Conservation (phyloP, 306 rosid genomes). For the Ochetophila trinervis region DNA sequence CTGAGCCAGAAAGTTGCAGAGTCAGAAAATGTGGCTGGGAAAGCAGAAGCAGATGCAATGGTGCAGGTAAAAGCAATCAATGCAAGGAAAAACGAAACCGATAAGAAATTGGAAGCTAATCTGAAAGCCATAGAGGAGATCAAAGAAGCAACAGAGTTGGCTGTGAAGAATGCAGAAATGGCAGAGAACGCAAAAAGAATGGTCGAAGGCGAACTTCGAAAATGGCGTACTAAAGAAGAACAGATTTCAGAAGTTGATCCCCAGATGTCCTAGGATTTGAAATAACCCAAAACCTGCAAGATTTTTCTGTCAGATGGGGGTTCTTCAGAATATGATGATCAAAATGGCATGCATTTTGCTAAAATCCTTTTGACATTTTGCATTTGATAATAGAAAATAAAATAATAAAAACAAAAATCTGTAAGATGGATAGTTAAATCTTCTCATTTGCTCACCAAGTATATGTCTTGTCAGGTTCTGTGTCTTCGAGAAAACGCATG, state of each 20-base stretch:
- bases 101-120: slow-evolving; percentile 52
- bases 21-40: slow-evolving; percentile 42
- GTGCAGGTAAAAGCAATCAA: slow-evolving; percentile 39
- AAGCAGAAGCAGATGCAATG: slow-evolving; percentile 43
- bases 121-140: slow-evolving; percentile 66
- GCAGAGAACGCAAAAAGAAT: slow-evolving; percentile 59
- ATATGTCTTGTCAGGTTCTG: no score
- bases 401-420: no score
- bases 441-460: no score
- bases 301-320: no score
- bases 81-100: slow-evolving; percentile 42
- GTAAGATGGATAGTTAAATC: no score
- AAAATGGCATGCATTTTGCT: no score
- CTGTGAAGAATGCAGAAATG: slow-evolving; percentile 60
- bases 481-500: not conserved
- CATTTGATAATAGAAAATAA: no score
- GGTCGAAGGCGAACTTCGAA: slow-evolving; percentile 56
- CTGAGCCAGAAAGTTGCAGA: slow-evolving; percentile 47
- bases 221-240: slow-evolving; percentile 44
- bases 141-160: slow-evolving; percentile 55
- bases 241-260: slow-evolving; percentile 4
- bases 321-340: no score
- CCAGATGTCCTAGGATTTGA: no score
- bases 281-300: no score
- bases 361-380: no score